Evolutionary conservation across 2,329 filamentous ascomycete genomes (phyloP).

Genomic region (Incumbomyces lentus): DNA sequence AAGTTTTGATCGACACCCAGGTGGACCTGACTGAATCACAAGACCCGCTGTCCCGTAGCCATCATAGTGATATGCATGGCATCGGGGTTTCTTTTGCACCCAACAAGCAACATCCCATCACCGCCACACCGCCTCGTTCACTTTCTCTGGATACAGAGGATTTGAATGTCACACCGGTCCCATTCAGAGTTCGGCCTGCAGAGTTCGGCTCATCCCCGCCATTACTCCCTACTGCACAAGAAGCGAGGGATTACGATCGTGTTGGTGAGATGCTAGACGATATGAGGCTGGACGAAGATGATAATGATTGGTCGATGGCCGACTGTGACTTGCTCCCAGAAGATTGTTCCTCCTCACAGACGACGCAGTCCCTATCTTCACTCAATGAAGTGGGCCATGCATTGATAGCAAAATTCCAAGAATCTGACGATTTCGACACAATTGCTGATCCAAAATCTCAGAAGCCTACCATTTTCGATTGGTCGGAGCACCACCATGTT

Average conservation of each 20-base stretch:
- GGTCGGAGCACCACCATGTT: conserved; percentile 49
- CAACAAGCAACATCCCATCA: neutral
- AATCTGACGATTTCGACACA: neutral
- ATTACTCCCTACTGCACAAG: conserved; percentile 4
- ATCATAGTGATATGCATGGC: neutral
- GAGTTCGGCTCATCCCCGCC: conserved; percentile 11
- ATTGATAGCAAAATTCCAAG: conserved; percentile 5
- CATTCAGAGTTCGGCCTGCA: neutral
- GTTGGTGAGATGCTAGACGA: conserved; percentile 6
- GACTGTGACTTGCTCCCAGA: neutral
- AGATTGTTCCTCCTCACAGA: too few species aligned
- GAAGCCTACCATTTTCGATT: conserved; percentile 50
- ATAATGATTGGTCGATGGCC: conserved; percentile 1
- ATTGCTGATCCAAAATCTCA: neutral
- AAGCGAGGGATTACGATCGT: conserved; percentile 1
- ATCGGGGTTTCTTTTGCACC: neutral
- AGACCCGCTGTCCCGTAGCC: neutral
- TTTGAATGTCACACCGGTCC: conserved; percentile 4
- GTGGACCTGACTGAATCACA: neutral
- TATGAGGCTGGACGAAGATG: conserved; percentile 5
- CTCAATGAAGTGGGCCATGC: neutral
- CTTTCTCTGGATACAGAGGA: conserved; percentile 1
- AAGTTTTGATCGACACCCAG: conserved; percentile 13
- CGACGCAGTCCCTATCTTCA: neutral
- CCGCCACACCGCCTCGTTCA: conserved; percentile 3